phyloP scores from a whole-genome alignment of 768 basidiomycete genomes.

The Plicaturopsis crispa region DNA sequence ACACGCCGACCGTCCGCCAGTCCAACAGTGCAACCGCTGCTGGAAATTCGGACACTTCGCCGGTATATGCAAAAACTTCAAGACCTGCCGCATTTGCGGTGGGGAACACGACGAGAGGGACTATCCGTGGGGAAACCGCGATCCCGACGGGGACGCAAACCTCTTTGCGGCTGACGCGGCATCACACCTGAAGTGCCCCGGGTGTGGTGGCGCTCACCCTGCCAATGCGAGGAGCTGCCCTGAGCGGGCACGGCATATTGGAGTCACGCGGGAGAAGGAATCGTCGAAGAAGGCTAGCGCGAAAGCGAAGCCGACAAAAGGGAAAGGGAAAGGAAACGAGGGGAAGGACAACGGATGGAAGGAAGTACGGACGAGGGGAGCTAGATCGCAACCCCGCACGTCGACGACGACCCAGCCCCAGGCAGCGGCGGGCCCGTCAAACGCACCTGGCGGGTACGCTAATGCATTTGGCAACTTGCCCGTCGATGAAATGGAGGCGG shows the following conservation, averaged over 20 bases:
- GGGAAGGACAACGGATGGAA: conserved; percentile 3
- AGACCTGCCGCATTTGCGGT: conserved; percentile 4
- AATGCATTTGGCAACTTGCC: no score
- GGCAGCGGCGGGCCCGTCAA: no score
- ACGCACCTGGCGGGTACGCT: no score
- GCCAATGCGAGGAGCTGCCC: conserved; percentile 4
- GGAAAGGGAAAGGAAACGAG: not conserved
- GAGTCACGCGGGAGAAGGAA: no score
- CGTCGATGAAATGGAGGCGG: no score
- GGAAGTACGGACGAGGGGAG: no score
- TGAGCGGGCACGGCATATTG: no score
- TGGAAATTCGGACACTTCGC: conserved; percentile 1
- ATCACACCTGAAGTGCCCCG: not conserved
- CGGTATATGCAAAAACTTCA: not conserved
- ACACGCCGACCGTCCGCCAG: conserved; percentile 4
- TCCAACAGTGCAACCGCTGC: conserved; percentile 5
- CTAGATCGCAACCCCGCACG: no score
- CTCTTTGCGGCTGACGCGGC: conserved; percentile 3
- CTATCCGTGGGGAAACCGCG: conserved; percentile 1
- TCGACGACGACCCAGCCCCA: no score
- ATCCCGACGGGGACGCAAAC: not conserved
- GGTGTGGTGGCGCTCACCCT: conserved; percentile 2
- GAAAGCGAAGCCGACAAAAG: not conserved
- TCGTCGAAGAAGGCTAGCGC: no score
- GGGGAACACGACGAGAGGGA: conserved; percentile 3